Base-by-base conservation (phyloP, 169 alveolate species). In the Amoebophrya sp. region DNA sequence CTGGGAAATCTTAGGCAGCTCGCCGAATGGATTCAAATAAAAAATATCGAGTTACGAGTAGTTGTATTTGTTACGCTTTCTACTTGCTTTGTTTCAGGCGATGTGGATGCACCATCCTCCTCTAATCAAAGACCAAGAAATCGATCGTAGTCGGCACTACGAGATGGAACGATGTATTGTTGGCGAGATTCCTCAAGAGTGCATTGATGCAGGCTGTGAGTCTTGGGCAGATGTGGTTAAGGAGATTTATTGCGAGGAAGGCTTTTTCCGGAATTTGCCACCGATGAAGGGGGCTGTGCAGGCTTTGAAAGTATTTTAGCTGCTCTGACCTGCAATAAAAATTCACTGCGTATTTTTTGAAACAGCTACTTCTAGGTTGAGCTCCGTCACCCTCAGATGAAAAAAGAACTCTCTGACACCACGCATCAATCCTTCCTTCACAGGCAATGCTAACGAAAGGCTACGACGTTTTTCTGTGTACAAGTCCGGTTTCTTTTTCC, bases 141-240 rank as follows among this genome's bases (percentile, higher is more conserved):
- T 89, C 39, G 47, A 89, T 36, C 38, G 91, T 0, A 33, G 91
- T 1, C 40, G 54, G 2, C 18, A 26, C 36, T 89, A 89, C 77
- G 91, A 40, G 38, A 89, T 89, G 91, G 91, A 89, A 39, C 6
- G 18, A 40, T 89, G 91, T 40, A 77, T 89, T 24, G 78, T 77
- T 14, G 39, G 54, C n/a, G 33, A 89, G n/a, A 29, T 33, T n/a
- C n/a, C n/a, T n/a, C n/a, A n/a, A n/a, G n/a, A n/a, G n/a, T n/a
- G n/a, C n/a, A n/a, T n/a, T n/a, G n/a, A n/a, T n/a, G n/a, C n/a
- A n/a, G n/a, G n/a, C n/a, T n/a, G n/a, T n/a, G n/a, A n/a, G n/a
- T n/a, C n/a, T n/a, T n/a, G n/a, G n/a, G 24, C 0, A 0, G 91
- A 40, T 1, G 53, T 24, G 91, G 77, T 77, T 0, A 40, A 33